These are phyloP conservation scores for Cercospora zeae-maydis DNA, from an alignment of 2,329 filamentous ascomycete species.

Conservation along the genomic window DNA sequence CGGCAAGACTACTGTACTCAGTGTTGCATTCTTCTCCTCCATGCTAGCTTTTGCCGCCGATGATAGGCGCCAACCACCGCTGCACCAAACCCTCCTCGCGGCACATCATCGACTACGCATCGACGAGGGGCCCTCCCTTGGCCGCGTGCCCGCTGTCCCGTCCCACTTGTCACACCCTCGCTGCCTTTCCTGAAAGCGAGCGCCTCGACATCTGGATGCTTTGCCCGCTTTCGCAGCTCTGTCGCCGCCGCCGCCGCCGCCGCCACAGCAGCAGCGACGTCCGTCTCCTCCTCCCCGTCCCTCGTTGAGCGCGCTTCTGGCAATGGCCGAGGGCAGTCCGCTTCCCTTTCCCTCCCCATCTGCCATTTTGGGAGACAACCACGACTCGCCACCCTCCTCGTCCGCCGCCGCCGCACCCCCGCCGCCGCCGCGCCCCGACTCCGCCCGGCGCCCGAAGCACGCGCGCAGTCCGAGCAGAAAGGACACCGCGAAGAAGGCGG, in stretches of 20 bases:
- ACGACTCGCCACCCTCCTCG: slow-evolving; percentile 10
- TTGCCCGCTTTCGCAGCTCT: background rate
- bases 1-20: too few species aligned
- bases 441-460: slow-evolving; percentile 31
- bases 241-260: background rate
- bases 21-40: background rate
- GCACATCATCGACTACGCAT: background rate
- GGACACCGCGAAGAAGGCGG: slow-evolving; percentile 27
- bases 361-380: slow-evolving; percentile 45
- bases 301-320: background rate
- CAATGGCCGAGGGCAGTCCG: slow-evolving; percentile 50
- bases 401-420: slow-evolving; percentile 30
- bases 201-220: background rate
- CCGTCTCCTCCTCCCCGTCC: background rate
- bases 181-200: background rate
- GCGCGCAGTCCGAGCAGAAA: slow-evolving; percentile 26
- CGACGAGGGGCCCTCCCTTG: background rate
- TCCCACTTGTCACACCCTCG: background rate
- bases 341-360: slow-evolving; percentile 59
- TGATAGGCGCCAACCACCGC: background rate
- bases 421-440: slow-evolving; percentile 23
- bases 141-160: background rate
- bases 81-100: background rate
- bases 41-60: background rate
- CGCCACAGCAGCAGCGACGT: background rate